Evolutionary conservation across 129 eudicot genomes (phyloP).

Genomic region (Pulicaria dysenterica): DNA sequence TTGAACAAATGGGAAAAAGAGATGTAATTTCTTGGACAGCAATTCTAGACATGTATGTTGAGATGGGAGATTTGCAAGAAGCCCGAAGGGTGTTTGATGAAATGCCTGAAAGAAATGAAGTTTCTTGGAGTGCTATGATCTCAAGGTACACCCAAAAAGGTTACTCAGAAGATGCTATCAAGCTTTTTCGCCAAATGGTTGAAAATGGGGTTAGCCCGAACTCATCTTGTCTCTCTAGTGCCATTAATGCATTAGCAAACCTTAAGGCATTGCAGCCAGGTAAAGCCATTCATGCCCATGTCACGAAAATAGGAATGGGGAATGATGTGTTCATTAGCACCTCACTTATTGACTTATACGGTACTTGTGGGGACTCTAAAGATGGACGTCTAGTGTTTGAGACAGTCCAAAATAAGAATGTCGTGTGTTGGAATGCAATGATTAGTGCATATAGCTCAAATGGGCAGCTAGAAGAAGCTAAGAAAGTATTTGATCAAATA

Average conservation of each 20-base stretch:
- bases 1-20: conserved; percentile 53
- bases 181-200: conserved; percentile 55
- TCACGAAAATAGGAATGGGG: conserved; percentile 48
- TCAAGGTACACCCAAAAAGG: conserved; percentile 73
- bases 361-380: conserved; percentile 48
- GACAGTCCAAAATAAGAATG: conserved; percentile 46
- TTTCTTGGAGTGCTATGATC: conserved; percentile 86
- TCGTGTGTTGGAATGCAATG: conserved; percentile 76
- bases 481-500: conserved; percentile 51
- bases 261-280: conserved; percentile 57
- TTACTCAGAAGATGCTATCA: conserved; percentile 53
- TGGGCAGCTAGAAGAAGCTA: conserved; percentile 59
- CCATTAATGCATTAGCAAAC: conserved; percentile 53
- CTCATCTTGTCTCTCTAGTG: conserved; percentile 65
- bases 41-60: conserved; percentile 63
- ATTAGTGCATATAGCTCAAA: conserved; percentile 55
- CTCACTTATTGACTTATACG: conserved; percentile 58
- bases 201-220: conserved; percentile 45
- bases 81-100: conserved; percentile 71
- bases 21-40: conserved; percentile 88
- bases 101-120: conserved; percentile 78
- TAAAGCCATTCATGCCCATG: conserved; percentile 55
- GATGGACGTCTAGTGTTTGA: conserved; percentile 58
- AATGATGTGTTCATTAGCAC: conserved; percentile 50
- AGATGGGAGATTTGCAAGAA: conserved; percentile 59